phyloP scores from a whole-genome alignment of 768 basidiomycete species.

The Leccinum obscurum region DNA sequence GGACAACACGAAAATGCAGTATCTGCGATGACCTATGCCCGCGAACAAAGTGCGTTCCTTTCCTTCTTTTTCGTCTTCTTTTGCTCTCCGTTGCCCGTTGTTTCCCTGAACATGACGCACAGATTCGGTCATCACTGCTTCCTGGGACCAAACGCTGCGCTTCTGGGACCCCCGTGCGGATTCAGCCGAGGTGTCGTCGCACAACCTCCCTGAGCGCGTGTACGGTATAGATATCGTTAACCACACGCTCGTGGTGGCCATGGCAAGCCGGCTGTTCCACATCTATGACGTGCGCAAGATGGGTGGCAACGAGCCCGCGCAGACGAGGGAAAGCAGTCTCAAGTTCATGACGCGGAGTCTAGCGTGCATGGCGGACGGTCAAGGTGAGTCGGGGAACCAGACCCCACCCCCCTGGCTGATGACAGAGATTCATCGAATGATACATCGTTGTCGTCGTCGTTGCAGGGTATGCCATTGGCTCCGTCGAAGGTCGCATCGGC shows the following conservation, averaged over 20 bases:
- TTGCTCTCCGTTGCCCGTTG: not conserved
- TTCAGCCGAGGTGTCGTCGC: conserved; percentile 53
- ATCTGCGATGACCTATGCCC: conserved; percentile 71
- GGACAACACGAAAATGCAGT: conserved; percentile 83
- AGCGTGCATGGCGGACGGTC: conserved; percentile 90
- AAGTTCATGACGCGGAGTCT: conserved; percentile 94
- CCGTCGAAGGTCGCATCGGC: conserved; percentile 94
- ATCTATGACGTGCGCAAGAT: conserved; percentile 88
- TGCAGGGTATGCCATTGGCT: conserved; percentile 87
- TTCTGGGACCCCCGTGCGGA: conserved; percentile 82
- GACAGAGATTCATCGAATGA: not conserved
- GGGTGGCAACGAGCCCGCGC: conserved; percentile 54
- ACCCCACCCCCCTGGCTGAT: not conserved
- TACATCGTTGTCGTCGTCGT: not conserved
- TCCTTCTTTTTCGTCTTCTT: not conserved
- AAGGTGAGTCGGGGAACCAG: conserved; percentile 54
- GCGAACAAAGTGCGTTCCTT: conserved; percentile 55
- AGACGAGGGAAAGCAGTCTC: conserved; percentile 87
- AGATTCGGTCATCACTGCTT: conserved; percentile 82
- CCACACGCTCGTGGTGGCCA: conserved; percentile 83
- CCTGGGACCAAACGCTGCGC: conserved; percentile 89
- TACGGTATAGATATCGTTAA: conserved; percentile 82
- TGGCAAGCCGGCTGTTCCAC: conserved; percentile 88
- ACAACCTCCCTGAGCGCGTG: conserved; percentile 77
- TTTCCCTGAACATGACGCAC: not conserved